Evolutionary conservation across 2,329 filamentous ascomycete genomes (phyloP), one percentile per base, ranked within the genome.

Genomic region (Arachnomyces sp.): DNA sequence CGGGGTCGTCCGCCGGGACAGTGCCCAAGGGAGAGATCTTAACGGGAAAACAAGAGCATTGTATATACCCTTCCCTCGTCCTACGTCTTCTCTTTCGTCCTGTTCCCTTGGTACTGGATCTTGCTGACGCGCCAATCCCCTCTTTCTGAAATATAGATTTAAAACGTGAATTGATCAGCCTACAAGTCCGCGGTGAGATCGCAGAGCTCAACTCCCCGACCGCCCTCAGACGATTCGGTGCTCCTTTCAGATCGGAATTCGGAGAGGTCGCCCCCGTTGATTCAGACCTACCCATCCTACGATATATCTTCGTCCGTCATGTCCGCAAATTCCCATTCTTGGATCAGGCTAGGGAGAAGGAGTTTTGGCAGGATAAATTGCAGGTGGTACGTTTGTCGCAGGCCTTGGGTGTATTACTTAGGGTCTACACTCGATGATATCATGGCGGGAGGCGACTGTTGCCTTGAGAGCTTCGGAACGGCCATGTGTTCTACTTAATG

Each of bases 351-450:
- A 83, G 79, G 57, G 92, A 98, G 74, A 94, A 96, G 74, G 92
- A 98, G 66, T 98, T 98, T 57, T 98, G 92, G 92, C 92, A 98
- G 67, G 88, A 96, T 60, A 96, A 94, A 63, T 71, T 98, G 45
- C 92, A 98, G 70, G 78, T 89, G 58, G 86, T 94, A 67, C 52
- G 84, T 80, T 41, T 34, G 7, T 14, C 9, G 18, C 12, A 7
- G 29, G 8, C 11, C 8, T 4, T 14, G 31, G 34, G 29, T 37
- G 49, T 33, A 50, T 42, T 31, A 20, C 34, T 31, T 6, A 13
- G 2, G 5, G 12, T 28, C 14, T 15, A 7, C 33, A 17, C 15
- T n/a, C 12, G 17, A 17, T 17, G 33, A 15, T 17, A 15, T 17
- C 13, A 17, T 8, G 7, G n/a, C 3, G 34, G 14, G 28, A 8